phyloP scores from a whole-genome alignment of 192 early-diverging fungal genomes.

The Obelidium mucronatum region DNA sequence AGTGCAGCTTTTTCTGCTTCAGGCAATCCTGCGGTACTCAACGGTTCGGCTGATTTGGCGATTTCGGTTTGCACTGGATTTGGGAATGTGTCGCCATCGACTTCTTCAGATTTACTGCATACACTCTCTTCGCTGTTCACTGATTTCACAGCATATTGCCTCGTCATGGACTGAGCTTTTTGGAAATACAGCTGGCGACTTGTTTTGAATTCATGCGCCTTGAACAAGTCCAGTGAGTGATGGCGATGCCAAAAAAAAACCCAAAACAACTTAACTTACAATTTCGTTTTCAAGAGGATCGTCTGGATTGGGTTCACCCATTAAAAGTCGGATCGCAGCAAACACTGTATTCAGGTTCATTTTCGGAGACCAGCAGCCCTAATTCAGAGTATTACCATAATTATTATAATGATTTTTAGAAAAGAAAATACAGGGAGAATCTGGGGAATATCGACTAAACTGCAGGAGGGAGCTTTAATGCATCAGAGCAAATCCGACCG shows the following conservation, averaged over 20 bases:
- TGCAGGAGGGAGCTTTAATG: slow-evolving; percentile 31
- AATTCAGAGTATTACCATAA: background rate
- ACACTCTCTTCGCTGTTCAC: background rate
- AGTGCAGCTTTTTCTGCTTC: background rate
- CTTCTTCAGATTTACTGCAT: background rate
- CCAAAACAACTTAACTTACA: background rate
- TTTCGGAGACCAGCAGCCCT: slow-evolving; percentile 37
- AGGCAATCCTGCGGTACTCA: background rate
- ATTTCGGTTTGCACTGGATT: background rate
- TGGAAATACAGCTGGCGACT: slow-evolving; percentile 23
- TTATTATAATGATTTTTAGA: background rate
- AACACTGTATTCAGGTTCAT: slow-evolving; percentile 38
- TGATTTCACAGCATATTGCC: slow-evolving; percentile 21
- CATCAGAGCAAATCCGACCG: slow-evolving; percentile 29
- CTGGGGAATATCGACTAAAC: background rate
- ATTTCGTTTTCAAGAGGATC: slow-evolving; percentile 36
- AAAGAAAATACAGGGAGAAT: background rate
- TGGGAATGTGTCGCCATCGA: background rate
- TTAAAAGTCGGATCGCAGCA: slow-evolving; percentile 20
- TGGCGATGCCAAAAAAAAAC: background rate
- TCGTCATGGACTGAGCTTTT: slow-evolving; percentile 34
- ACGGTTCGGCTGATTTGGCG: background rate
- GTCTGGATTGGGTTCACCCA: slow-evolving; percentile 40
- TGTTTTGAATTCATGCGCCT: slow-evolving; percentile 39
- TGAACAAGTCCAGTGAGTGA: too few species aligned